phyloP scores from a whole-genome alignment of 106 monocot species.

The Hemerocallis citrina region DNA sequence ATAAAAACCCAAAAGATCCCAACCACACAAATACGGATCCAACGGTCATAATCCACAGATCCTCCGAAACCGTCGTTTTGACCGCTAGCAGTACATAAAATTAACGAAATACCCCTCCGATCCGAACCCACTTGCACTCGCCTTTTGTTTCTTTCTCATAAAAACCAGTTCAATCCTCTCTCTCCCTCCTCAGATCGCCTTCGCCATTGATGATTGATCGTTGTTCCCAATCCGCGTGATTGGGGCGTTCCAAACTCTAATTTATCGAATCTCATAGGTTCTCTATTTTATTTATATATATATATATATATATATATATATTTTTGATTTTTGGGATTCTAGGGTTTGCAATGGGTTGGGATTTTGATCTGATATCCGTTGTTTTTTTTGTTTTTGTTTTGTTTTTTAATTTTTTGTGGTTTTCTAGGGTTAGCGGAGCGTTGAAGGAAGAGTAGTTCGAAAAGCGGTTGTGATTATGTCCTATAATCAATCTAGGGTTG shows the following conservation, averaged over 20 bases:
- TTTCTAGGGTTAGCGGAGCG: too few species aligned
- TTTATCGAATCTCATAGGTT: not conserved
- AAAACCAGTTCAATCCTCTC: constrained; percentile 2
- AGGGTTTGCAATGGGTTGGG: constrained; percentile 4
- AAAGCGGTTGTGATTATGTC: constrained; percentile 5
- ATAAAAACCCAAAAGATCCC: too few species aligned
- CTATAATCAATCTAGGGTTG: constrained; percentile 5
- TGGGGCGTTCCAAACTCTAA: not conserved
- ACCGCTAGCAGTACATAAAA: not conserved
- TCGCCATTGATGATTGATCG: constrained; percentile 5
- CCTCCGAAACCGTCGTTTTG: constrained; percentile 3
- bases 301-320: too few species aligned
- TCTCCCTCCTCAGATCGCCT: not conserved
- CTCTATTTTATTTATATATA: not conserved
- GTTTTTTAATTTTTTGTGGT: too few species aligned
- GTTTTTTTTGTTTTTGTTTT: too few species aligned
- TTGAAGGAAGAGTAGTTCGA: too few species aligned
- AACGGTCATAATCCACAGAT: too few species aligned
- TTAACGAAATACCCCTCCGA: not conserved
- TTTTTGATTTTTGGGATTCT: not conserved
- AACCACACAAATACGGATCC: too few species aligned
- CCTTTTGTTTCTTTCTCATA: too few species aligned
- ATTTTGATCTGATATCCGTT: not conserved
- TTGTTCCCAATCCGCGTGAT: constrained; percentile 1
- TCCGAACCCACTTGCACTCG: not conserved